phyloP scores from a whole-genome alignment of 441 rosid species.

The Syzygium syzygioides region DNA sequence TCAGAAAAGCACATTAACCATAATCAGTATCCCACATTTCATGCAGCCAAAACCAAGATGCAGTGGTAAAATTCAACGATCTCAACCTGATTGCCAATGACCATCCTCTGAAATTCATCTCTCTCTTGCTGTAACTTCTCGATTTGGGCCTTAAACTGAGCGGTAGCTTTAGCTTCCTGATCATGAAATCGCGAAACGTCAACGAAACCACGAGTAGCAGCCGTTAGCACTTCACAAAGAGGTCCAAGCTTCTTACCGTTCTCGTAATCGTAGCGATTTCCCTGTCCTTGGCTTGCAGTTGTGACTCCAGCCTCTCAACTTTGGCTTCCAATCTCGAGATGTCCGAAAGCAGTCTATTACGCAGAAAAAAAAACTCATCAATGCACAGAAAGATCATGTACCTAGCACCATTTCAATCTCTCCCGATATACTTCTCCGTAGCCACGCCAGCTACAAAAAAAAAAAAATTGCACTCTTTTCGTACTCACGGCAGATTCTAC shows the following conservation, averaged over 20 bases:
- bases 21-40: constrained; percentile 10
- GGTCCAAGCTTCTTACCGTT: constrained; percentile 47
- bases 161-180: constrained; percentile 90
- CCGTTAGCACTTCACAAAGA: constrained; percentile 6
- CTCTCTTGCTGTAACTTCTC: constrained; percentile 95
- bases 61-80: background rate
- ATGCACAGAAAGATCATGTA: background rate
- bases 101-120: constrained; percentile 99
- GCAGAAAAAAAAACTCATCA: background rate
- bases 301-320: constrained; percentile 90
- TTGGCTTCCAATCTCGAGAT: constrained; percentile 91
- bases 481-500: background rate
- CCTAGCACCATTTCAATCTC: background rate
- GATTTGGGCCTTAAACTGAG: constrained; percentile 84
- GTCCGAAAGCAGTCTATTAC: constrained; percentile 68
- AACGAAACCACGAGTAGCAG: background rate
- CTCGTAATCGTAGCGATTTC: constrained; percentile 94
- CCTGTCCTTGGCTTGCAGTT: constrained; percentile 79
- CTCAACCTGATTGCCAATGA: constrained; percentile 94
- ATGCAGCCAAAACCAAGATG: background rate
- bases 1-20: constrained; percentile 9
- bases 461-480: background rate
- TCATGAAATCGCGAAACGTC: constrained; percentile 3
- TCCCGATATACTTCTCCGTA: background rate
- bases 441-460: background rate